phyloP scores from a whole-genome alignment of 2,329 filamentous ascomycete genomes.

The Septoria petroselini region DNA sequence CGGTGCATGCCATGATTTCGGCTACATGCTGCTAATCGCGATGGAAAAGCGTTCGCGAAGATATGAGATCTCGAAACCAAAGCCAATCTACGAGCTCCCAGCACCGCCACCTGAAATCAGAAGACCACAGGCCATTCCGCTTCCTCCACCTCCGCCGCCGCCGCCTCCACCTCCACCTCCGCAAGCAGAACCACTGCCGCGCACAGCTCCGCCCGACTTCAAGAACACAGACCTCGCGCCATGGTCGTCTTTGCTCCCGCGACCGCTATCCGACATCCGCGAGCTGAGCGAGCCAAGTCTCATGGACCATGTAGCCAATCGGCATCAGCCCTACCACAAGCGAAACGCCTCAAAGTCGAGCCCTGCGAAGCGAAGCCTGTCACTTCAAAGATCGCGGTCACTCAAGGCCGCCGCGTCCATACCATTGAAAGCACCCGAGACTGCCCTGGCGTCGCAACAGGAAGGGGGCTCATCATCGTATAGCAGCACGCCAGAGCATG shows the following conservation, averaged over 20 bases:
- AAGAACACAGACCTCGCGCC: conserved; percentile 13
- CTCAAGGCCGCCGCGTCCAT: conserved; percentile 16
- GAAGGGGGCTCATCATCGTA: conserved; percentile 33
- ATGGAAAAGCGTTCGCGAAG: conserved; percentile 23
- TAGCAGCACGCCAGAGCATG: conserved; percentile 40
- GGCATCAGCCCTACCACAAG: conserved; percentile 14
- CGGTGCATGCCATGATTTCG: no score
- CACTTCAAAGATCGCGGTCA: conserved; percentile 26
- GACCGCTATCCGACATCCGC: conserved; percentile 51
- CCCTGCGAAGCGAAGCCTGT: conserved; percentile 28
- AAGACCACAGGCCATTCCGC: conserved; percentile 4
- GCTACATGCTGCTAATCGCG: not conserved
- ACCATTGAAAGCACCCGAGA: not conserved
- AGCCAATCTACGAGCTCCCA: conserved; percentile 21
- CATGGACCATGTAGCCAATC: conserved; percentile 27
- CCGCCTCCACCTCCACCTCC: conserved; percentile 1
- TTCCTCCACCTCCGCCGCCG: conserved; percentile 18
- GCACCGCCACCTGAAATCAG: conserved; percentile 5
- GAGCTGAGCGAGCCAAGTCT: conserved; percentile 51
- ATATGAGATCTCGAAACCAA: conserved; percentile 26
- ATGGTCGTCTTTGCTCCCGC: conserved; percentile 36
- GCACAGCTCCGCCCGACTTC: conserved; percentile 6
- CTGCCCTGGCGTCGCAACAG: not conserved
- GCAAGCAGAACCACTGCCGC: conserved; percentile 1
- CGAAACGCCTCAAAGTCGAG: conserved; percentile 33